These are phyloP conservation scores for Parascedosporium putredinis DNA, from an alignment of 2,329 filamentous ascomycete genomes.

Conservation along the genomic window DNA sequence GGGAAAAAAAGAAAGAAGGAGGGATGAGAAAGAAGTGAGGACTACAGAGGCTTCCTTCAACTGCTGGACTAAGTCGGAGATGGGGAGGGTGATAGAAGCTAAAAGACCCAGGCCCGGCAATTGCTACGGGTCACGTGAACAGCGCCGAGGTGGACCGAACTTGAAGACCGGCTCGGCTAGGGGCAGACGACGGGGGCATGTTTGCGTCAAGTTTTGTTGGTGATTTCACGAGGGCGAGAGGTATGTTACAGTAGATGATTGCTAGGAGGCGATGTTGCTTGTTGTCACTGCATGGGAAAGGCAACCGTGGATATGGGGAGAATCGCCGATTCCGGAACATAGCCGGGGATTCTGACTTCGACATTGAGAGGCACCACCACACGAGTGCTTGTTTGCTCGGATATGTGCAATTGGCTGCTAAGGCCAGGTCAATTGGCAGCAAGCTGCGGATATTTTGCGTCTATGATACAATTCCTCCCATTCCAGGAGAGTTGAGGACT, in stretches of 20 bases:
- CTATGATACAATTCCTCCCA: conserved; percentile 8
- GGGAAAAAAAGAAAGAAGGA: not conserved
- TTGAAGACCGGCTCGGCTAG: not conserved
- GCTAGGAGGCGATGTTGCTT: no score
- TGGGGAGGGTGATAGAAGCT: not conserved
- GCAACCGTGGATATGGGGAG: not conserved
- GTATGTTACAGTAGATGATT: no score
- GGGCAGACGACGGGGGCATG: not conserved
- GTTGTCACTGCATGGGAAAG: no score
- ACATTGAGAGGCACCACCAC: not conserved
- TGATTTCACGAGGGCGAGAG: no score
- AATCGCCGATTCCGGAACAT: not conserved
- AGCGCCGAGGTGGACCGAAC: conserved; percentile 7
- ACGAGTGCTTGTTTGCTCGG: not conserved
- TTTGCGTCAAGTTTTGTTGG: no score
- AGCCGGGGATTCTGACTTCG: not conserved
- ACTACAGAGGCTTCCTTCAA: no score
- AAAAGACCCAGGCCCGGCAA: not conserved
- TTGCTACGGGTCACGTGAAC: conserved; percentile 1
- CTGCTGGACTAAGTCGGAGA: no score
- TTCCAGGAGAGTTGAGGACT: not conserved
- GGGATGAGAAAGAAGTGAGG: no score
- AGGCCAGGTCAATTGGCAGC: conserved; percentile 1
- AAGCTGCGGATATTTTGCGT: conserved; percentile 1
- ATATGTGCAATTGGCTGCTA: not conserved